phyloP scores from a whole-genome alignment of 1,284 basidiomycete genomes.

The Naganishia albida region DNA sequence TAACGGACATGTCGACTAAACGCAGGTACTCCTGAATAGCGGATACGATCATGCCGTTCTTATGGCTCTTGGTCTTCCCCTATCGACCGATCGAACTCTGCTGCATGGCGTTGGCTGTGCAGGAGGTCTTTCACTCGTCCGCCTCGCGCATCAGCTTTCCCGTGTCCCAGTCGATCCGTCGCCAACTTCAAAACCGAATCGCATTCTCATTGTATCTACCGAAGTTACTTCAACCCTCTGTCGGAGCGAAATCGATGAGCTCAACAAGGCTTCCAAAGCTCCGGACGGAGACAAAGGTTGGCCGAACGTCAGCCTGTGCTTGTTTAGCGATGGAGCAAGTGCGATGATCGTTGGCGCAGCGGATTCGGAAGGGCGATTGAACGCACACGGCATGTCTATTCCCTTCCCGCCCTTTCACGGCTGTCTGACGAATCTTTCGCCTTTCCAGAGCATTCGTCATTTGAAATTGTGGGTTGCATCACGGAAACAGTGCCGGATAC shows the following conservation, averaged over 20 bases:
- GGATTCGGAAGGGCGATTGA: slow-evolving; percentile 17
- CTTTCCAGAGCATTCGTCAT: slow-evolving; percentile 33
- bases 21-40: background rate
- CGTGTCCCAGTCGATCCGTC: slow-evolving; percentile 23
- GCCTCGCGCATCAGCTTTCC: slow-evolving; percentile 32
- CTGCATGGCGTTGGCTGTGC: slow-evolving; percentile 38
- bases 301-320: slow-evolving; percentile 36
- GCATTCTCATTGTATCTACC: slow-evolving; percentile 34
- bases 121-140: slow-evolving; percentile 34
- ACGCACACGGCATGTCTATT: slow-evolving; percentile 9
- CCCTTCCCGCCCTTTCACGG: background rate
- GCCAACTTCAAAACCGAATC: slow-evolving; percentile 13
- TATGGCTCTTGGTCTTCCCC: slow-evolving; percentile 30
- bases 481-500: slow-evolving; percentile 37
- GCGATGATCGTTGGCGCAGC: slow-evolving; percentile 37
- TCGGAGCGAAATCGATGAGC: slow-evolving; percentile 35
- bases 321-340: slow-evolving; percentile 38
- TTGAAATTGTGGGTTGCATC: slow-evolving; percentile 35
- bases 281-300: slow-evolving; percentile 28
- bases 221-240: slow-evolving; percentile 36
- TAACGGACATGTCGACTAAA: too few species aligned
- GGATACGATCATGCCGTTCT: slow-evolving; percentile 36
- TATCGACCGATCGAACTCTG: slow-evolving; percentile 32
- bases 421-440: background rate
- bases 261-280: slow-evolving; percentile 28